Evolutionary conservation across 2,329 filamentous ascomycete species (phyloP), one percentile per base, ranked within the genome.

Genomic region (Fusarium goolgardi): DNA sequence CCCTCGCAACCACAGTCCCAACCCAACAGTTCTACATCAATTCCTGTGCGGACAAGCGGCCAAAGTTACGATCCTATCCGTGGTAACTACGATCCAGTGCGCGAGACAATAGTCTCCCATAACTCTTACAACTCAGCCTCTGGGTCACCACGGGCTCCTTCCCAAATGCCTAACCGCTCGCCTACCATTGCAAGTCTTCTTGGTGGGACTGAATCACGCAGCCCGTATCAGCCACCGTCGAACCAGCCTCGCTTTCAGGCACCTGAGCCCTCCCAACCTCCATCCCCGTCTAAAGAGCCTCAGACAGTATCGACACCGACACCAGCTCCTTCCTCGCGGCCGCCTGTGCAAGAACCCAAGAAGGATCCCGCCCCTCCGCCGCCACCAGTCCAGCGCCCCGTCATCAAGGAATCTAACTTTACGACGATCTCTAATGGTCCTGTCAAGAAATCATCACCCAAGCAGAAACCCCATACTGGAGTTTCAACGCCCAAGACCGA

Each of bases 151-250:
- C 82, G 84, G 46, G 77, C 72, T 18, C 73, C 78, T 13, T 69
- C 75, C n/a, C 78, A 78, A 46, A 72, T 75, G 46, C 71, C 76
- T 13, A 77, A 75, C 54, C 78, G 73, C 39, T 97, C 95, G 6
- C 94, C 95, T 2, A 95, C 95, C 4, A 97, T 97, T 71, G 91
- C 93, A 8, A 97, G 93, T 79, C 85, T 97, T 59, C 92, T 97
- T 51, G 93, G 59, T 20, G 63, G 62, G 16, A 64, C 44, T 47
- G 74, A 76, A 27, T 64, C 77, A 5, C 76, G 73, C 34, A 67
- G 18, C 67, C 72, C 53, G 59, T 71, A 49, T 52, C 76, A 77
- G 35, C 67, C 73, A 20, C 55, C 69, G 12, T 55, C 71, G 20
- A 71, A 74, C 20, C 75, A 76, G 23, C 58, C 75, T 25, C 76